A percentile compares a stretch with the other conserved stretches of the same genome.
These are phyloP conservation scores for Vitis hybrid DNA, from an alignment of 177 flowering plant species.

Conservation along the genomic window DNA sequence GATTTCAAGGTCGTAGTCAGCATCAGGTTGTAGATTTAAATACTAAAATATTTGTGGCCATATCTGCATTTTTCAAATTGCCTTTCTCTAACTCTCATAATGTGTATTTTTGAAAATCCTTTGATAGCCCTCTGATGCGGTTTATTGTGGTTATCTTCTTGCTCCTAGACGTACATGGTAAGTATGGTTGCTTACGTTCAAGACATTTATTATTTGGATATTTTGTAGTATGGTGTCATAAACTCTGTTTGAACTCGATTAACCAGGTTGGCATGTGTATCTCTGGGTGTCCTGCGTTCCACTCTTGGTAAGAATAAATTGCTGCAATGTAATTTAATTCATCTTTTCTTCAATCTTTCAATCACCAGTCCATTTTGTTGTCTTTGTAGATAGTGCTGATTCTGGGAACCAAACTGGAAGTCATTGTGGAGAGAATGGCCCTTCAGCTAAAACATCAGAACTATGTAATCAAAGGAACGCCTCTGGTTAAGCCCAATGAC, in stretches of 20 bases:
- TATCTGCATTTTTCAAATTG: too few relatives aligned
- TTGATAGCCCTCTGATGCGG: too few relatives aligned
- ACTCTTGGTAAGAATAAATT: slow-evolving; percentile 38
- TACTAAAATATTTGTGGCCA: too few relatives aligned
- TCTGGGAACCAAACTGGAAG: slow-evolving; percentile 65
- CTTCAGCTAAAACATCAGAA: slow-evolving; percentile 38
- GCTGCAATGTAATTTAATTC: neutral
- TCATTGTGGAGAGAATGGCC: slow-evolving; percentile 60
- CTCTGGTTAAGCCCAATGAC: slow-evolving; percentile 61
- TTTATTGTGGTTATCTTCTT: too few relatives aligned
- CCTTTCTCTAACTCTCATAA: too few relatives aligned
- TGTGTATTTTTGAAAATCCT: too few relatives aligned
- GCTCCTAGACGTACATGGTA: too few relatives aligned
- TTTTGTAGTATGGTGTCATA: too few relatives aligned
- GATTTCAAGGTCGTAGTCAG: slow-evolving; percentile 71
- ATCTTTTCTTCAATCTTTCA: neutral
- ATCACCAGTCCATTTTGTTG: neutral
- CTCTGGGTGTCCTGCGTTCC: slow-evolving; percentile 61
- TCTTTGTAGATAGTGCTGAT: slow-evolving; percentile 40
- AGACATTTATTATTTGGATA: too few relatives aligned
- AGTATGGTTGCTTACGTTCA: too few relatives aligned
- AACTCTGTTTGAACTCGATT: neutral
- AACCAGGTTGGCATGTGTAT: slow-evolving; percentile 52
- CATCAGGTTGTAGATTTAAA: slow-evolving; percentile 39
- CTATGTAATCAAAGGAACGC: slow-evolving; percentile 53